These are phyloP conservation scores for Coccomyxa sp. DNA, from an alignment of 139 green algal species.

Conservation along the genomic window DNA sequence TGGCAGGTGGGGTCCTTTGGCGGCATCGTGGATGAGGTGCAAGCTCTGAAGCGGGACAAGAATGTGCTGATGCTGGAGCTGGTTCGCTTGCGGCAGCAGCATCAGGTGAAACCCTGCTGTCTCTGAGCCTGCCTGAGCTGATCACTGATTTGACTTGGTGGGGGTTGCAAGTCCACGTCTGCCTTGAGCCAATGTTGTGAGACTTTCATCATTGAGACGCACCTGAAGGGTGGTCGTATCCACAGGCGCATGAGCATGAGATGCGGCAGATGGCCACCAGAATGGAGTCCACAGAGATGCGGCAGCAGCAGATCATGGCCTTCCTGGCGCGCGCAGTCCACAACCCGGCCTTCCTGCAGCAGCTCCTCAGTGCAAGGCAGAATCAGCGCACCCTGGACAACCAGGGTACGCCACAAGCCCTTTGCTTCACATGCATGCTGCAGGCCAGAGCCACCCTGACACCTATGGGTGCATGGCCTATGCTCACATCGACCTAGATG, in stretches of 20 bases:
- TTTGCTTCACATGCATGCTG: too few species aligned
- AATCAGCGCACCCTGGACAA: too few species aligned
- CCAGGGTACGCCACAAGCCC: too few species aligned
- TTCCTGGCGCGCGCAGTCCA: constrained; percentile 77
- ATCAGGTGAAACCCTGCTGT: constrained; percentile 51
- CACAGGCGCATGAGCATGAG: constrained; percentile 49
- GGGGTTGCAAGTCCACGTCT: background rate
- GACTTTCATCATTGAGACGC: background rate
- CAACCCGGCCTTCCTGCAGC: constrained; percentile 73
- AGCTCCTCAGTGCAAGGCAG: constrained; percentile 29
- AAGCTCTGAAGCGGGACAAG: constrained; percentile 83
- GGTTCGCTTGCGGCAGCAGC: constrained; percentile 71
- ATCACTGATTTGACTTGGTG: background rate
- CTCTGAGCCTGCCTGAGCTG: too few species aligned
- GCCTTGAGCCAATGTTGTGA: background rate
- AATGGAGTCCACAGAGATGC: constrained; percentile 63
- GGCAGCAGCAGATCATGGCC: constrained; percentile 78
- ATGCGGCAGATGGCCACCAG: constrained; percentile 55
- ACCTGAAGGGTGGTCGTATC: background rate
- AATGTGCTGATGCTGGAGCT: constrained; percentile 86
- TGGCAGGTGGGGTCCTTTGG: constrained; percentile 76
- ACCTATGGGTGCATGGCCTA: too few species aligned
- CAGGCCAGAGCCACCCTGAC: too few species aligned
- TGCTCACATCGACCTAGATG: too few species aligned
- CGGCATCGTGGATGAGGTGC: constrained; percentile 69